Base-by-base conservation (phyloP, 352 stramenopile genomes). In the Blastocystis sp. region DNA sequence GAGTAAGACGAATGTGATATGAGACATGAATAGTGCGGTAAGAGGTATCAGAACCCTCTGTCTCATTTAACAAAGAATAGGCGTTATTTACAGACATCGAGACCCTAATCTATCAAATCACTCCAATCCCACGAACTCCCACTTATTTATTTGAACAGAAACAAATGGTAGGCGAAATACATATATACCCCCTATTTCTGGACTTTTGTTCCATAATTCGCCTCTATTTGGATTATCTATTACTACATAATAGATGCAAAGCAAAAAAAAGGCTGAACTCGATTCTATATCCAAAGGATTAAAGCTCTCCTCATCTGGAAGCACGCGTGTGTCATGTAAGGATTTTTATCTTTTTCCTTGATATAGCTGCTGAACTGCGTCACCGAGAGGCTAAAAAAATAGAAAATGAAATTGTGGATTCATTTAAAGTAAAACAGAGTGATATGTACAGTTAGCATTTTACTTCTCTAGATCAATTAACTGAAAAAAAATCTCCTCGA, bases 31-130 rank as follows among this genome's bases (percentile, higher is more conserved):
- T 61, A 7, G 41, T 80, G 47, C 70, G 70, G 39, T 80, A 80
- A 37, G 70, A 80, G 47, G 70, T 80, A 80, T 80, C 70, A 39
- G 70, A 80, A 64, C 70, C 70, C 50, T 80, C 70, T n/a, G 70
- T 63, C 29, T 80, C 70, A 37, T 80, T 80, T 9, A 80, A 47
- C 7, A 80, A 47, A 47, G 70, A 80, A 43, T 66, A 80, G 8
- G 70, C 50, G 20, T 80, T 80, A 37, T 54, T 56, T n/a, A 41
- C 70, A 64, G 70, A 80, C 70, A 80, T 80, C 29, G 26, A 18
- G 11, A n/a, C 18, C n/a, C 39, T 2, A 23, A 8, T 45, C 64
- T 63, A 80, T 20, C 18, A 8, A 73, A 26, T 37, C 0, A 68
- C 11, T 37, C 9, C 1, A 68, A 26, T 68, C 59, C 20, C 34